Percentiles rank a stretch among this genome's conserved stretches.
Evolutionary conservation across 805 yeast species (phyloP).

Genomic region (Priceomyces medius): DNA sequence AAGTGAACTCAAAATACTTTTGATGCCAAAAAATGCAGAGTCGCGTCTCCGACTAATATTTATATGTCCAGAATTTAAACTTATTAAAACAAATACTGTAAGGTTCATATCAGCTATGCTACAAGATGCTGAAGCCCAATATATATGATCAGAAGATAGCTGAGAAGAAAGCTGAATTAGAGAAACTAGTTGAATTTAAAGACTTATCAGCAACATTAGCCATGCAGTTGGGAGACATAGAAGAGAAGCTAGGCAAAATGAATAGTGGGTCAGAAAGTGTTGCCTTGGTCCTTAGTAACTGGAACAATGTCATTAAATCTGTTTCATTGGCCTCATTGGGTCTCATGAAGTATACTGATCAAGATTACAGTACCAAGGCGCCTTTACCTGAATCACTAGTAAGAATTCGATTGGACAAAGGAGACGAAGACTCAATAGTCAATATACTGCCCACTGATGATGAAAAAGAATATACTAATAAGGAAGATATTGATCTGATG

Average conservation of each 20-base stretch:
- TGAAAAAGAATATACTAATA: background rate
- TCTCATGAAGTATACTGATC: constrained; percentile 42
- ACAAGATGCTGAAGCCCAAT: constrained; percentile 10
- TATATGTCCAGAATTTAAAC: too few relatives aligned
- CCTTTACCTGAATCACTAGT: constrained; percentile 69
- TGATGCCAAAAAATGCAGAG: too few relatives aligned
- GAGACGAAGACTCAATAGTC: background rate
- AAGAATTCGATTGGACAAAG: constrained; percentile 49
- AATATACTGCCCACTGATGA: constrained; percentile 1
- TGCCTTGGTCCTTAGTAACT: constrained; percentile 56
- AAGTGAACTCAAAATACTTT: too few relatives aligned
- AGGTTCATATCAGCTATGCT: too few relatives aligned
- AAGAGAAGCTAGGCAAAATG: constrained; percentile 47
- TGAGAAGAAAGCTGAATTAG: constrained; percentile 54
- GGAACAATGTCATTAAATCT: constrained; percentile 62
- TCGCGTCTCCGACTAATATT: too few relatives aligned
- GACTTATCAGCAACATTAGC: constrained; percentile 46
- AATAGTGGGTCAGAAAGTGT: constrained; percentile 61
- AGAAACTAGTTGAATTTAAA: constrained; percentile 47
- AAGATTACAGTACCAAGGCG: constrained; percentile 40
- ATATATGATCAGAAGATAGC: constrained; percentile 28
- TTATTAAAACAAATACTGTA: too few relatives aligned
- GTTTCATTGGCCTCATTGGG: constrained; percentile 60
- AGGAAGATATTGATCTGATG: background rate
- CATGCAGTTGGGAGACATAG: constrained; percentile 46